Evolutionary conservation across 192 early-diverging fungal species (phyloP).

Genomic region (Martensiomyces pterosporus): DNA sequence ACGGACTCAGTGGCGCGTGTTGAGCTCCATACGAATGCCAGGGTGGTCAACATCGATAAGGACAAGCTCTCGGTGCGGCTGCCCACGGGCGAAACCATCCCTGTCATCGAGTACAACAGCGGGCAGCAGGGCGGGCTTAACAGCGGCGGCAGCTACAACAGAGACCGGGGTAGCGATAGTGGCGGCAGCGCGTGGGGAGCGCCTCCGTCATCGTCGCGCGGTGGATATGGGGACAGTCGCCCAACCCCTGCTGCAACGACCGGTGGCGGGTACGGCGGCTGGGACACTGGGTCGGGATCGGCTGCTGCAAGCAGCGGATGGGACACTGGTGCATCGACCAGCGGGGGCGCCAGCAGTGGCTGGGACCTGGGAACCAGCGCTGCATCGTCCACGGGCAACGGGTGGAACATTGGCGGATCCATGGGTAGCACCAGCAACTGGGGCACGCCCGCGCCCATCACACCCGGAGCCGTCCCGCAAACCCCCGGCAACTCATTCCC

Average conservation of each 20-base stretch:
- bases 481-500: conserved; percentile 40
- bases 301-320: conserved; percentile 52
- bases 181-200: not conserved
- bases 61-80: conserved; percentile 69
- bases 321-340: conserved; percentile 5
- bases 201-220: conserved; percentile 2
- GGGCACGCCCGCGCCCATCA: conserved; percentile 50
- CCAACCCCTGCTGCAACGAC: conserved; percentile 55
- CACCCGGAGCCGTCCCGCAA: conserved; percentile 32
- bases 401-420: conserved; percentile 49
- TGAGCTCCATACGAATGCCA: conserved; percentile 87
- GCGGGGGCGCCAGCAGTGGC: conserved; percentile 1
- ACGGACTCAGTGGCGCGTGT: conserved; percentile 70
- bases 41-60: conserved; percentile 74
- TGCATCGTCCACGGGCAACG: conserved; percentile 14
- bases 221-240: conserved; percentile 13
- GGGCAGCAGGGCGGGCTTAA: conserved; percentile 1
- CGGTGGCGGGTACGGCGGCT: conserved; percentile 45
- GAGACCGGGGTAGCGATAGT: conserved; percentile 1
- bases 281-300: conserved; percentile 29
- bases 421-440: conserved; percentile 12
- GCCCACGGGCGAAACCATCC: conserved; percentile 51
- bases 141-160: conserved; percentile 1
- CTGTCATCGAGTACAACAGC: conserved; percentile 34
- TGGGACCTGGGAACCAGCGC: conserved; percentile 61